A percentile compares a stretch with the other conserved stretches of the same genome.
phyloP scores from a whole-genome alignment of 495 filamentous ascomycete genomes.

The Coniosporium apollinis region DNA sequence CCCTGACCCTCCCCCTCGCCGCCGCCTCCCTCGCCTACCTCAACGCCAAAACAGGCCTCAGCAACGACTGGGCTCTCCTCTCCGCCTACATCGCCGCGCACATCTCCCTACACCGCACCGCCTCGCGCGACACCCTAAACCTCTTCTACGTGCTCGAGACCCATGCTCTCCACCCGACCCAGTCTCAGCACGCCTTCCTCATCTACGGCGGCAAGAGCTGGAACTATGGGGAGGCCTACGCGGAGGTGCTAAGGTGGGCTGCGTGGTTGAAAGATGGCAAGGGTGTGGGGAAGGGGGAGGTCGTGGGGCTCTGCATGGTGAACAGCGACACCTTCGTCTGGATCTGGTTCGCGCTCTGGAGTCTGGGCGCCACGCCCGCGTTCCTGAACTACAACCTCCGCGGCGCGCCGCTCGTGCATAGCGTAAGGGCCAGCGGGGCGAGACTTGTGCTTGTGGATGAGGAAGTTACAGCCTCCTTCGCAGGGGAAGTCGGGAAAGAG shows the following conservation, averaged over 20 bases:
- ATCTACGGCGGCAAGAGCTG: constrained; percentile 59
- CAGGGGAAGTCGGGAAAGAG: constrained; percentile 28
- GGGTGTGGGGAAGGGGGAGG: constrained; percentile 52
- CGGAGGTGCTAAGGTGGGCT: constrained; percentile 58
- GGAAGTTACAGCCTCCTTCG: constrained; percentile 38
- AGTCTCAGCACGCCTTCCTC: constrained; percentile 43
- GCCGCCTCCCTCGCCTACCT: constrained; percentile 57
- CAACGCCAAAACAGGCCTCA: constrained; percentile 53
- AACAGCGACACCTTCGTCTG: constrained; percentile 75
- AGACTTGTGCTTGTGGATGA: constrained; percentile 61
- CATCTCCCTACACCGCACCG: constrained; percentile 25
- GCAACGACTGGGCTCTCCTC: constrained; percentile 47
- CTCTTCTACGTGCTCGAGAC: constrained; percentile 68
- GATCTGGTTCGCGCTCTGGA: constrained; percentile 74
- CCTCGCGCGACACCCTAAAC: constrained; percentile 45
- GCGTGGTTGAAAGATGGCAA: constrained; percentile 63
- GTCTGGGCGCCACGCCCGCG: constrained; percentile 74
- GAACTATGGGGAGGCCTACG: constrained; percentile 70
- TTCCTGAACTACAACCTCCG: constrained; percentile 88
- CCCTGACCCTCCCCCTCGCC: constrained; percentile 45
- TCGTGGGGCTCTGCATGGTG: constrained; percentile 79
- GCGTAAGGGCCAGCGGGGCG: constrained; percentile 52
- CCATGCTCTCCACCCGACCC: constrained; percentile 39
- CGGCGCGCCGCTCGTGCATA: constrained; percentile 62
- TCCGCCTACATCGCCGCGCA: constrained; percentile 27